These are phyloP conservation scores for Flaveria brownii DNA, from an alignment of 129 eudicot genomes.

Conservation along the genomic window DNA sequence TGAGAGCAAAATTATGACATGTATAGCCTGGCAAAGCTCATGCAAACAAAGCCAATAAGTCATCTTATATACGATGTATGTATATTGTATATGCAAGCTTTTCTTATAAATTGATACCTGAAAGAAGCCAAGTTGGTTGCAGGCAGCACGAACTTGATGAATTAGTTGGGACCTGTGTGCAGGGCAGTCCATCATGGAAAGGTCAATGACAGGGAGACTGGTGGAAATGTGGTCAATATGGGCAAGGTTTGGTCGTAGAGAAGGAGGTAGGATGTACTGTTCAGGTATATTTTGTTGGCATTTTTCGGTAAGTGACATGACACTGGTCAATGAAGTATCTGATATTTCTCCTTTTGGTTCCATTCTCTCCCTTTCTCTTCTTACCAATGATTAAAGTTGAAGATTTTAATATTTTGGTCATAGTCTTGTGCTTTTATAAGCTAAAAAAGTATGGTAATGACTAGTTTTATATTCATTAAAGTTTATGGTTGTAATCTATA, in stretches of 20 bases:
- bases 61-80: background rate
- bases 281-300: slow-evolving; percentile 44
- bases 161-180: slow-evolving; percentile 34
- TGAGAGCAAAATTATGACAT: slow-evolving; percentile 1
- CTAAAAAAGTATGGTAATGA: slow-evolving; percentile 10
- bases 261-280: slow-evolving; percentile 45
- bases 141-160: slow-evolving; percentile 44
- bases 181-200: slow-evolving; percentile 43
- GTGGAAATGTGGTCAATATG: slow-evolving; percentile 12
- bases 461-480: slow-evolving; percentile 6
- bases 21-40: slow-evolving; percentile 24
- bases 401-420: slow-evolving; percentile 4
- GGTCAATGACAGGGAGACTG: slow-evolving; percentile 51
- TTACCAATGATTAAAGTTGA: background rate
- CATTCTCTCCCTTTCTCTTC: slow-evolving; percentile 31
- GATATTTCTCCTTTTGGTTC: slow-evolving; percentile 21
- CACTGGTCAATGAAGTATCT: slow-evolving; percentile 48
- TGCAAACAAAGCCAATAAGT: slow-evolving; percentile 22
- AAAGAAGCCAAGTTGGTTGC: slow-evolving; percentile 62
- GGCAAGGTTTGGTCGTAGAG: slow-evolving; percentile 42
- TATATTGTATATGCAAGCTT: background rate
- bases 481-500: slow-evolving; percentile 19
- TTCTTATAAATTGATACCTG: slow-evolving; percentile 44
- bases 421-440: slow-evolving; percentile 28
- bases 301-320: slow-evolving; percentile 42